Percentiles rank a stretch among this genome's conserved stretches.
Conservation (phyloP, 1,284 basidiomycete species). For the Naganishia liquefaciens region DNA sequence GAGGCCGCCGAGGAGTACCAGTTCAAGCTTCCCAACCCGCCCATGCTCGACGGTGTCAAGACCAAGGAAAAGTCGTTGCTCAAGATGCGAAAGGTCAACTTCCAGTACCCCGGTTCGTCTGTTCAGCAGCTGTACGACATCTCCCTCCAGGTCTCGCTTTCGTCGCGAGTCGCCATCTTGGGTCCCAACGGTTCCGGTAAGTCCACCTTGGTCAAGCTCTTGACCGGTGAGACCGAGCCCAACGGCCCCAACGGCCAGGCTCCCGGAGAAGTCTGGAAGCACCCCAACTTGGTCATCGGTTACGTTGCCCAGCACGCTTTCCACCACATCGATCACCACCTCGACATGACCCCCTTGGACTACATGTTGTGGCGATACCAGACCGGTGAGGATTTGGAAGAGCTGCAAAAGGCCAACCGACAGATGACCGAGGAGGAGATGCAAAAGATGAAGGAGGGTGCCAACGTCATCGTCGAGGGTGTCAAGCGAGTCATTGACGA, state of each 20-base stretch:
- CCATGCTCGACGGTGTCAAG: constrained; percentile 98
- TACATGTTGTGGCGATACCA: constrained; percentile 99
- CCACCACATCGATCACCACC: constrained; percentile 97
- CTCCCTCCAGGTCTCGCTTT: constrained; percentile 92
- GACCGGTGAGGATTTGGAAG: constrained; percentile 96
- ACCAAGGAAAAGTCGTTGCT: constrained; percentile 97
- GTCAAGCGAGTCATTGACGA: constrained; percentile 94
- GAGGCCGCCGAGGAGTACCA: constrained; percentile 92
- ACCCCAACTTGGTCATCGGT: constrained; percentile 98
- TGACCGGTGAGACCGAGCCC: constrained; percentile 95
- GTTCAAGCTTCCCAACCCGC: constrained; percentile 94
- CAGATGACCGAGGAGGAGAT: constrained; percentile 83
- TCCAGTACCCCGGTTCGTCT: constrained; percentile 86
- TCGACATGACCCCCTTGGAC: constrained; percentile 96
- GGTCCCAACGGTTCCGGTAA: constrained; percentile 98
- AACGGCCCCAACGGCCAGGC: constrained; percentile 66
- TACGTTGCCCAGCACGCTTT: constrained; percentile 98
- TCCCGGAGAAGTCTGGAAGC: constrained; percentile 92
- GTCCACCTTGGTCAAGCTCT: constrained; percentile 97
- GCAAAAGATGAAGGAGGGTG: constrained; percentile 96
- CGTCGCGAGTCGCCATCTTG: constrained; percentile 93
- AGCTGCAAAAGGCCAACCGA: constrained; percentile 87
- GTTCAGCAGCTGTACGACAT: constrained; percentile 92
- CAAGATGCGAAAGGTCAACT: constrained; percentile 97
- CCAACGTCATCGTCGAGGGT: constrained; percentile 80